Base-by-base conservation (phyloP, 2,329 filamentous ascomycete genomes). In the Trichoderma harzianum region DNA sequence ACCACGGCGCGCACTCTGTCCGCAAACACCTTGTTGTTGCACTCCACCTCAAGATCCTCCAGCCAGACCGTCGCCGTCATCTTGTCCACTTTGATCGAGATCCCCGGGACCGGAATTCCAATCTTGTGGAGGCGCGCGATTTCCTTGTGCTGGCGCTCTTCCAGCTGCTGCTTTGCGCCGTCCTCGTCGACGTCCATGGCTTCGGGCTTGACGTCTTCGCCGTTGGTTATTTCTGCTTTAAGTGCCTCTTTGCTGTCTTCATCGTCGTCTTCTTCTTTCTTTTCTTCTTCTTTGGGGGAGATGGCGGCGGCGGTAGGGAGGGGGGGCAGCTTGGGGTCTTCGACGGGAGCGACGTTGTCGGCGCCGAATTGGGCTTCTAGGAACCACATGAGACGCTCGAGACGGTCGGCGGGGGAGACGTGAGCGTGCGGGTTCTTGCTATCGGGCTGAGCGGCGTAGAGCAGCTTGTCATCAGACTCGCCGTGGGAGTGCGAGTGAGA, bases 361-460 rank as follows among this genome's bases (percentile, higher is more conserved):
- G 89, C 86, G 73, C 96, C 96, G 79, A 99, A 99, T 80, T 99
- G 96, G 3, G 95, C 93, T 84, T 99, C 96, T 16, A 99, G 91
- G 84, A 99, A 97, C 90, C 97, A 93, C 83, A 97, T 92, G 24
- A 99, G 89, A 39, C 95, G 91, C 74, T 92, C 89, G 53, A 98
- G 90, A 53, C 93, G 92, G 76, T 97, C 93, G 58, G 91, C 86
- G 0, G 94, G 86, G 11, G 88, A 88, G 55, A 94, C 82, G 58
- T 92, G 88, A 14, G 91, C 88, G 80, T 97, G 94, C 0, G 91
- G 92, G 78, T 97, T 96, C 28, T 83, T 80, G 71, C 64, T 73
- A 8, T 66, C 58, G 2, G 75, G 75, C 16, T 76, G 80, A 73
- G 90, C 88, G 5, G 82, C 88, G 82, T 86, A 73, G 24, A 69